phyloP scores from a whole-genome alignment of 192 early-diverging fungal species.

The Coemansia sp. region DNA sequence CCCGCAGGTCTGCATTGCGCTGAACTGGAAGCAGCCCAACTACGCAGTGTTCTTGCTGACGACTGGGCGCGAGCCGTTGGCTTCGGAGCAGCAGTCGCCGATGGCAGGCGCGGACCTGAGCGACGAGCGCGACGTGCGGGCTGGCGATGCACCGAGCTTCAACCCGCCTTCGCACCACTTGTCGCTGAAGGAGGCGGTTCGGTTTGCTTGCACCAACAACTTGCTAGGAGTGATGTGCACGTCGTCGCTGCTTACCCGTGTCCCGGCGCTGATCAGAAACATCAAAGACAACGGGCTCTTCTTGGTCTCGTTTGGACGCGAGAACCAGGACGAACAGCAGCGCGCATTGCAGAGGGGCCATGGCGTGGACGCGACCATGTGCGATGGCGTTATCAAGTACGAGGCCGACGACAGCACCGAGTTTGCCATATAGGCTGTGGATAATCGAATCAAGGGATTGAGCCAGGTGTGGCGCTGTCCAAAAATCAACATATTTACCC shows the following conservation, averaged over 20 bases:
- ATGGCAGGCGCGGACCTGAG: conserved; percentile 30
- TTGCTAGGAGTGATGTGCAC: conserved; percentile 91
- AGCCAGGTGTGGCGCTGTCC: neutral
- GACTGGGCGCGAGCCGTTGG: conserved; percentile 59
- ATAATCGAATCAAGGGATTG: neutral
- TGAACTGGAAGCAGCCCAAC: conserved; percentile 99
- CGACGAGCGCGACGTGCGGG: conserved; percentile 11
- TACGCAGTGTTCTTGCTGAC: conserved; percentile 95
- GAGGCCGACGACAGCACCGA: conserved; percentile 30
- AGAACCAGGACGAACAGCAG: conserved; percentile 63
- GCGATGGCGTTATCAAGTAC: conserved; percentile 62
- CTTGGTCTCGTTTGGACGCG: conserved; percentile 83
- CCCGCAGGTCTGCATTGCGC: conserved; percentile 82
- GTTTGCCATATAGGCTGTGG: conserved; percentile 16
- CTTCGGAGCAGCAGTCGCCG: conserved; percentile 28
- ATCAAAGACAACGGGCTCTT: conserved; percentile 93
- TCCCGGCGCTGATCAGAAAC: conserved; percentile 85
- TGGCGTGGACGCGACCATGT: conserved; percentile 91
- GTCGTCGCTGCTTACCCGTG: conserved; percentile 85
- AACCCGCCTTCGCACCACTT: conserved; percentile 23
- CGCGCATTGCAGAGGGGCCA: conserved; percentile 72
- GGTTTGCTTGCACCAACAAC: conserved; percentile 89
- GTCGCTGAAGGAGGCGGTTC: conserved; percentile 90
- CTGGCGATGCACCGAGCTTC: conserved; percentile 35
- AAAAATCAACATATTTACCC: neutral